Evolutionary conservation across 2,329 filamentous ascomycete species (phyloP), one percentile per base, ranked within the genome.

Genomic region (Ascochyta fabae): DNA sequence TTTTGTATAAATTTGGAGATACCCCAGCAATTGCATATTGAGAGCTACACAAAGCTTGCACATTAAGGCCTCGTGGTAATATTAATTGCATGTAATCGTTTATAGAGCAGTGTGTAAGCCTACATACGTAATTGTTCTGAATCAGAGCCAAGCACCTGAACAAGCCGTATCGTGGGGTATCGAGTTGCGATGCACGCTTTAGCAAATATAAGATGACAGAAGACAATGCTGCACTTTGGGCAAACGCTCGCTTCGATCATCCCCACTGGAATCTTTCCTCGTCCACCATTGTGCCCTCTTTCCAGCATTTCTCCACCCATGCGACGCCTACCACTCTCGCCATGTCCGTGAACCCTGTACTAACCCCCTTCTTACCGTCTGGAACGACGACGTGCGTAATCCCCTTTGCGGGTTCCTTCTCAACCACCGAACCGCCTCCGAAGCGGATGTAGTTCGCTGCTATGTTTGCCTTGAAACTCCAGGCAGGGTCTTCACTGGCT

Each of bases 251-350:
- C n/a, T 36, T 16, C n/a, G 15, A 39, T 65, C 59, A 72, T 7
- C 70, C 70, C 72, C 72, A 74, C 29, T 71, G 70, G 42, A 70
- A 75, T 29, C 71, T 63, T 47, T 75, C 74, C 48, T 97, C 94
- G 62, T 96, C 91, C 42, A 97, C 73, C 58, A 90, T 69, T 0
- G 92, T 96, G 60, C 81, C 83, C 72, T 94, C 91, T 55, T 80
- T 81, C 92, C 93, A 96, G 67, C 90, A 91, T 48, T 89, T 86
- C 46, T 88, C 83, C 0, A 97, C 77, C 95, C 95, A 99, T 13
- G 80, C 79, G 9, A 81, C 73, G 0, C 78, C 83, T 2, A 97
- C 89, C 6, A 94, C 76, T 60, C 91, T 81, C 0, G 93, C 91
- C 33, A 92, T 75, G 13, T 48, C 82, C 73, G 46, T 24, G 8